These are phyloP conservation scores for Drosera spatulata DNA, from an alignment of 179 eudicot species.

Conservation along the genomic window DNA sequence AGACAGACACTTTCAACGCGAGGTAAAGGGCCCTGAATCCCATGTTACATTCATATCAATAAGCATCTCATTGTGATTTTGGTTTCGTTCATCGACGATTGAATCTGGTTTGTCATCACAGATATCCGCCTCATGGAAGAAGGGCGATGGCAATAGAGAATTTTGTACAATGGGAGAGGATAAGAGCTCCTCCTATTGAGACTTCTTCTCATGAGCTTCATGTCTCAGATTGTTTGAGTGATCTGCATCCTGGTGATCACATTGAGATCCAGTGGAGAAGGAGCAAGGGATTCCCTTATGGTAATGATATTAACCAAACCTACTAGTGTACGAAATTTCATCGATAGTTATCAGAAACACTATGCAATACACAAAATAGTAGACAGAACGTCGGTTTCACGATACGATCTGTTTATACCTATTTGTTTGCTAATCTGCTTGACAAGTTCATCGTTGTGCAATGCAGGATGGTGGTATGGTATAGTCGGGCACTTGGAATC, in stretches of 20 bases:
- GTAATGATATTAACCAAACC: constrained; percentile 14
- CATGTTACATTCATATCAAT: neutral
- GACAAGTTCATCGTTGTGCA: neutral
- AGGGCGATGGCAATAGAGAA: constrained; percentile 50
- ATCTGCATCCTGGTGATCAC: constrained; percentile 31
- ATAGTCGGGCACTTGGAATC: constrained; percentile 72
- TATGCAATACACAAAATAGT: too few species aligned
- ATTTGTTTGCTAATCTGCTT: neutral
- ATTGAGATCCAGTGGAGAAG: constrained; percentile 60
- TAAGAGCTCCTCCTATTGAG: constrained; percentile 59
- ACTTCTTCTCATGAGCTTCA: constrained; percentile 57
- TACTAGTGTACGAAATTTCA: neutral
- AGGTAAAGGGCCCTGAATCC: constrained; percentile 29
- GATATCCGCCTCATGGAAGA: constrained; percentile 61
- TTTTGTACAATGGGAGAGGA: constrained; percentile 57
- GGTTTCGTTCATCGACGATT: too few species aligned
- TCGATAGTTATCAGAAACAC: neutral
- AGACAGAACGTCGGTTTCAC: neutral
- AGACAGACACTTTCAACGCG: constrained; percentile 74
- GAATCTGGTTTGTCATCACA: constrained; percentile 5
- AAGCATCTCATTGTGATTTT: too few species aligned
- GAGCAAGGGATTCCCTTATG: constrained; percentile 59
- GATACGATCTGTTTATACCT: neutral
- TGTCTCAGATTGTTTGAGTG: constrained; percentile 45
- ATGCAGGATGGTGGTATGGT: constrained; percentile 94